Evolutionary conservation across 176 grass and related monocot species (phyloP).

Genomic region (Oryza nivara): DNA sequence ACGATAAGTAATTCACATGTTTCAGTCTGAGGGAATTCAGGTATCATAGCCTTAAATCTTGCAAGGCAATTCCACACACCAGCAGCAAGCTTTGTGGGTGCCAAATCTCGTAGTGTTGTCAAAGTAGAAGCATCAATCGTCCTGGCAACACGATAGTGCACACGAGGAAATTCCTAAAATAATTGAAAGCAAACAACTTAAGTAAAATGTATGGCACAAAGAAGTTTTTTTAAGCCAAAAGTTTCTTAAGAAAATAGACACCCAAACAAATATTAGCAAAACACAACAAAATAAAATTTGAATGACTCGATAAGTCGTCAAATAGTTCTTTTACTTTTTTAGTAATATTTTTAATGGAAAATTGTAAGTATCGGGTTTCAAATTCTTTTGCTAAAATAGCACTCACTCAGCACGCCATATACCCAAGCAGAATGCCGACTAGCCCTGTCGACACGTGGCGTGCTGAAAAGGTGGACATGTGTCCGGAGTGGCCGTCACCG

Average conservation of each 20-base stretch:
- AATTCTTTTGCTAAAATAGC: no score
- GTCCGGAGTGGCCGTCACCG: no score
- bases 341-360: no score
- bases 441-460: no score
- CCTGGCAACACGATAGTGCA: slow-evolving; percentile 83
- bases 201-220: no score
- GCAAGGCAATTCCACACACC: slow-evolving; percentile 73
- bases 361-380: no score
- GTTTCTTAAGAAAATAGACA: no score
- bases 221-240: no score
- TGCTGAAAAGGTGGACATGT: no score
- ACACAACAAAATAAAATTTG: slow-evolving; percentile 25
- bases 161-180: slow-evolving; percentile 84
- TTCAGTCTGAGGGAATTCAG: slow-evolving; percentile 78
- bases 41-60: slow-evolving; percentile 73
- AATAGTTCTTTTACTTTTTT: no score
- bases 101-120: slow-evolving; percentile 80
- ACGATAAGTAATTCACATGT: slow-evolving; percentile 97
- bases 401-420: no score
- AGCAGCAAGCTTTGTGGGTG: slow-evolving; percentile 93
- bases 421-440: no score
- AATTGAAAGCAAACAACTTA: slow-evolving; percentile 3
- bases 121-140: slow-evolving; percentile 78
- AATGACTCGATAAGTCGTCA: neutral
- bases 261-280: neutral